Conservation (phyloP, 441 rosid species). For the Arabidopsis hybrid region DNA sequence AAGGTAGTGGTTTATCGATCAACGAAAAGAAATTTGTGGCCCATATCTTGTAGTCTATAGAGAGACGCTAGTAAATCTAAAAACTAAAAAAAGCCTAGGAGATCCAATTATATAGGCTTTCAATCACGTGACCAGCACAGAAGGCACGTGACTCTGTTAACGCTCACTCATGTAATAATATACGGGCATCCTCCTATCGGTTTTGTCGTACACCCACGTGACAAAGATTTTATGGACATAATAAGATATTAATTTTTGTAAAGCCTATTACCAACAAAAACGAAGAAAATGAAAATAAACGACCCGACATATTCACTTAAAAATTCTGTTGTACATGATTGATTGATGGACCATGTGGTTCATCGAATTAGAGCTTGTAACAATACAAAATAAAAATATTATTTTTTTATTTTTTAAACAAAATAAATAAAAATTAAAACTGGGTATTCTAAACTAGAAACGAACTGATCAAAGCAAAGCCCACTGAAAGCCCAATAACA, state of each 20-base stretch:
- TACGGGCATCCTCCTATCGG: conserved; percentile 17
- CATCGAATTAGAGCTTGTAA: not conserved
- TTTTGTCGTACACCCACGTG: conserved; percentile 43
- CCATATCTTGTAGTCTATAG: conserved; percentile 8
- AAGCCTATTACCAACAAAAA: conserved; percentile 19
- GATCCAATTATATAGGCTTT: conserved; percentile 44
- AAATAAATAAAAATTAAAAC: not conserved
- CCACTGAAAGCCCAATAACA: conserved; percentile 1
- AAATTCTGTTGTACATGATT: conserved; percentile 30
- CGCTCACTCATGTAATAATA: not conserved
- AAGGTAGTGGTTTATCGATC: not conserved
- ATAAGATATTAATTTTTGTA: conserved; percentile 2
- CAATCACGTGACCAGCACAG: conserved; percentile 44
- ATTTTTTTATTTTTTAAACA: not conserved
- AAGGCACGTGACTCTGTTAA: conserved; percentile 35
- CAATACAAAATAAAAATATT: not conserved
- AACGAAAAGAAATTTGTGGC: conserved; percentile 24
- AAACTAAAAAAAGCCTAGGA: conserved; percentile 37
- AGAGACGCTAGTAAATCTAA: conserved; percentile 4
- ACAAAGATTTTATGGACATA: conserved; percentile 23
- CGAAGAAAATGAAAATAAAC: not conserved
- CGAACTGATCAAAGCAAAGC: conserved; percentile 6
- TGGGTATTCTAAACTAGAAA: not conserved
- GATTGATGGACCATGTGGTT: conserved; percentile 26
- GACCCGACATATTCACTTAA: conserved; percentile 31